phyloP scores from a whole-genome alignment of 2,329 filamentous ascomycete genomes.

The Arthrocladium fulminans region DNA sequence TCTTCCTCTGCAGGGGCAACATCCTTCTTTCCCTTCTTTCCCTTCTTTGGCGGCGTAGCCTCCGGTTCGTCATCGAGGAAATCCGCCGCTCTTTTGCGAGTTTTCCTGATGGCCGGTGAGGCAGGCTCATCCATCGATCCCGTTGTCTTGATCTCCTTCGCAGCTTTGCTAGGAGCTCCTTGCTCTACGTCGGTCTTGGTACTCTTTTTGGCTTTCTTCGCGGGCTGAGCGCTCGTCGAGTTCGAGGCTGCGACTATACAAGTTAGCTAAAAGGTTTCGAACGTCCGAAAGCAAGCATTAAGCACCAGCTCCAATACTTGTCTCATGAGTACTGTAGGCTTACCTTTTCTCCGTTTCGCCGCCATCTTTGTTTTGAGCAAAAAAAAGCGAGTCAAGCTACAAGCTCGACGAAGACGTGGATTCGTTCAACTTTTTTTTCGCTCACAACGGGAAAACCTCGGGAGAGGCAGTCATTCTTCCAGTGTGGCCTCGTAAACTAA shows the following conservation, averaged over 20 bases:
- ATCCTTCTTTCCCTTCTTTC: constrained; percentile 21
- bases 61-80: constrained; percentile 38
- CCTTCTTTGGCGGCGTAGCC: constrained; percentile 32
- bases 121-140: constrained; percentile 22
- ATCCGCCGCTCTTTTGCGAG: constrained; percentile 41
- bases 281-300: too few species aligned
- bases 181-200: constrained; percentile 28
- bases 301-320: too few species aligned
- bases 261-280: neutral
- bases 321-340: too few species aligned
- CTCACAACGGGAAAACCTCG: neutral
- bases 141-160: constrained; percentile 5
- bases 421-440: neutral
- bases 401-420: neutral
- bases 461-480: neutral
- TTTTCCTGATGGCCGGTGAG: constrained; percentile 32
- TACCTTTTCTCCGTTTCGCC: constrained; percentile 23
- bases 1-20: neutral
- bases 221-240: constrained; percentile 31
- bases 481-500: too few species aligned
- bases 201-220: constrained; percentile 53
- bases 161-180: constrained; percentile 22
- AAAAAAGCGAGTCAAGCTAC: neutral
- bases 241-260: constrained; percentile 11
- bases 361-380: constrained; percentile 12